Base-by-base conservation (phyloP, 768 basidiomycete genomes). In the Suillus subaureus region DNA sequence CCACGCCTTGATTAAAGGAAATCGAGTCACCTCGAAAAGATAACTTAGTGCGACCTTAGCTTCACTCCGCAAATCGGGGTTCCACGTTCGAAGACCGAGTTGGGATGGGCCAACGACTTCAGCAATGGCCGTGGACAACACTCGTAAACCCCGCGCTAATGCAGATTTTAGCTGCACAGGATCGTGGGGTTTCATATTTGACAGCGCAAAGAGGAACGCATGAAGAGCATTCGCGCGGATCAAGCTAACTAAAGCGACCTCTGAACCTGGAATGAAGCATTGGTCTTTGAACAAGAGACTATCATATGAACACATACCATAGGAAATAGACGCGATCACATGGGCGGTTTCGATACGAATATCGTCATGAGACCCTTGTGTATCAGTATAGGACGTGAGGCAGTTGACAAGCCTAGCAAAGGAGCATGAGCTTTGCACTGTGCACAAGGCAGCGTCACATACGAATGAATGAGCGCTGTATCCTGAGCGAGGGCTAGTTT, bases 331-430 rank as follows among this genome's bases (percentile, higher is more conserved):
- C 0, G 90, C 84, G 18, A 93, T 80, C 43, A 93, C 83, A 69
- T 92, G 89, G 0, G 91, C 89, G 0, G 92, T 89, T 71, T 93
- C 91, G 57, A 87, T 82, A 12, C 89, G 83, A 40, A 90, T 76
- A 9, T 86, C 85, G 15, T 85, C 83, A 43, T 80, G 77, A 0
- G 80, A 80, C 40, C 73, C 73, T 70, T 80, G 71, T 2, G 80
- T 68, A 51, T 79, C 77, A 54, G 71, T 71, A 35, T 70, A 68
- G 21, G 71, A 55, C 15, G 77, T 85, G 6, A 92, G 77, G 63
- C 85, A 87, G 61, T 85, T 83, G 35, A 93, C 86, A 21, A 92
- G 81, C 23, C 91, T 91, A 69, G 39, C 45, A n/a, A 4, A n/a
- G 33, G 39, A 40, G 28, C n/a, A 64, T 45, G 45, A 47, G 40